Percentiles rank a stretch among this genome's conserved stretches.
phyloP scores from a whole-genome alignment of 1,139 yeast species.

The Taphrina populina region DNA sequence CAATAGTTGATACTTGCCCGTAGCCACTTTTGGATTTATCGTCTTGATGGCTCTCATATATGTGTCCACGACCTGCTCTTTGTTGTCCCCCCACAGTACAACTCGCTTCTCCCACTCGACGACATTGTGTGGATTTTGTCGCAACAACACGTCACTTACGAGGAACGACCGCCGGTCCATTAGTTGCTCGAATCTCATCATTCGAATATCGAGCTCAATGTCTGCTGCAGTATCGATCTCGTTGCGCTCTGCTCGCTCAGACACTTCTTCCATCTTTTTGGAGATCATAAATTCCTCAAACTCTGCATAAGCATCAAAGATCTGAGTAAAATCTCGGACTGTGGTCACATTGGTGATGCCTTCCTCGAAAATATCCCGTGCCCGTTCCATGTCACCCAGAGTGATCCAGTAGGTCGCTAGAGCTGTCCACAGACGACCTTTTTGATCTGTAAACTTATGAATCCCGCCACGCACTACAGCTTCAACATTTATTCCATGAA shows the following conservation, averaged over 20 bases:
- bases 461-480: constrained; percentile 49
- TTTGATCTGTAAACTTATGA: constrained; percentile 60
- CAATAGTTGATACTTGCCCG: constrained; percentile 48
- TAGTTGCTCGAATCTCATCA: constrained; percentile 58
- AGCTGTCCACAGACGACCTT: constrained; percentile 53
- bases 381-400: constrained; percentile 47
- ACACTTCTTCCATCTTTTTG: constrained; percentile 46
- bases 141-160: constrained; percentile 63
- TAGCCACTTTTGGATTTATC: constrained; percentile 62
- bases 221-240: constrained; percentile 39
- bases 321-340: constrained; percentile 60
- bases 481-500: constrained; percentile 44
- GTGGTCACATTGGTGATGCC: constrained; percentile 54
- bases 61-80: constrained; percentile 53
- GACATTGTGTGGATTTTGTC: constrained; percentile 63
- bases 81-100: constrained; percentile 49
- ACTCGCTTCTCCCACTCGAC: constrained; percentile 68
- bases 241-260: constrained; percentile 38
- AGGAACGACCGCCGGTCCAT: constrained; percentile 57
- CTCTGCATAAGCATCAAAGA: constrained; percentile 65
- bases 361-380: constrained; percentile 53
- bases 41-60: constrained; percentile 67
- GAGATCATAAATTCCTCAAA: constrained; percentile 58
- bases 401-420: constrained; percentile 55
- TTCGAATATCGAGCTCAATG: constrained; percentile 49